phyloP scores from a whole-genome alignment of 768 basidiomycete species.

The Lactifluus echinatus region DNA sequence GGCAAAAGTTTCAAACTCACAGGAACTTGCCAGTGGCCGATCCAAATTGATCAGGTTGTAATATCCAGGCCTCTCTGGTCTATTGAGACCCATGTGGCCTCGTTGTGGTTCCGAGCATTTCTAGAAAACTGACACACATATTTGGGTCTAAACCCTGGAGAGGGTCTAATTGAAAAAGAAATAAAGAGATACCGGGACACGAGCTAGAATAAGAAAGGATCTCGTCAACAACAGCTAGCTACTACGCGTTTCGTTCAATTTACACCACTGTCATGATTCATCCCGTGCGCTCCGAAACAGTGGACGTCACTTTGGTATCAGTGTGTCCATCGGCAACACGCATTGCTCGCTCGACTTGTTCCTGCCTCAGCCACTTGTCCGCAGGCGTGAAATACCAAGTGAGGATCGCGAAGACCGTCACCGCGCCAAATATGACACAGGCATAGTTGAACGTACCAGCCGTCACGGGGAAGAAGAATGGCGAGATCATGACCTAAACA shows the following conservation, averaged over 20 bases:
- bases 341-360: slow-evolving; percentile 48
- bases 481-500: slow-evolving; percentile 68
- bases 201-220: neutral
- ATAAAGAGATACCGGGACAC: neutral
- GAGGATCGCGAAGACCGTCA: slow-evolving; percentile 68
- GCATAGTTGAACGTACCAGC: slow-evolving; percentile 79
- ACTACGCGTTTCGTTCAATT: neutral
- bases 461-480: slow-evolving; percentile 79
- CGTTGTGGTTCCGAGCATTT: too few relatives aligned
- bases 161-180: neutral
- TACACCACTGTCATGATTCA: neutral
- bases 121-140: neutral
- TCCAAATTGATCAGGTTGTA: too few relatives aligned
- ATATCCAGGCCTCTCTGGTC: too few relatives aligned
- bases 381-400: slow-evolving; percentile 76
- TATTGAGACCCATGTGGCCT: too few relatives aligned
- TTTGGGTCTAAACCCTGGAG: neutral
- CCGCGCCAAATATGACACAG: slow-evolving; percentile 66
- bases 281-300: neutral
- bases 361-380: slow-evolving; percentile 69
- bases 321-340: slow-evolving; percentile 18
- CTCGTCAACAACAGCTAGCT: neutral
- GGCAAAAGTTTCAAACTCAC: too few relatives aligned
- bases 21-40: too few relatives aligned
- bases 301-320: neutral